A percentile compares a stretch with the other conserved stretches of the same genome.
Conservation (phyloP, 2,329 filamentous ascomycete species). For the Fusarium veterinarium region DNA sequence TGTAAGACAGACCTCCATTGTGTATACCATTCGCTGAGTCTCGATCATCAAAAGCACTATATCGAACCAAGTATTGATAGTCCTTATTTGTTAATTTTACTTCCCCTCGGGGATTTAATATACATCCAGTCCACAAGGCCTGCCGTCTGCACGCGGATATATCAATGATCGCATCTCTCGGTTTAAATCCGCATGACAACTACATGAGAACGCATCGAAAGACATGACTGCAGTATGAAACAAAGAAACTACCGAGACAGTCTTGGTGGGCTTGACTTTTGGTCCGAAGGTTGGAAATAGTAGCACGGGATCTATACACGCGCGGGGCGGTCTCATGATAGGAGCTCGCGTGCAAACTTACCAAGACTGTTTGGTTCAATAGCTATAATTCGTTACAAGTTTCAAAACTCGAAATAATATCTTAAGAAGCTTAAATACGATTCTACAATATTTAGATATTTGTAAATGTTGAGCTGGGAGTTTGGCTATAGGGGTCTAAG, state of each 20-base stretch:
- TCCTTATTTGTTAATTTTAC: no score
- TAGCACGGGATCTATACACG: constrained; percentile 30
- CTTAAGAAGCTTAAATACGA: no score
- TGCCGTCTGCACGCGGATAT: not conserved
- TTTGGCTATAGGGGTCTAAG: no score
- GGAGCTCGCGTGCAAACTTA: constrained; percentile 2
- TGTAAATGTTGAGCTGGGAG: no score
- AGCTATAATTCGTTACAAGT: fast-evolving
- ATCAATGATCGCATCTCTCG: not conserved
- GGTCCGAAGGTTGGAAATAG: fast-evolving
- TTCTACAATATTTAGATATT: not conserved
- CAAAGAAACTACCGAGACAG: not conserved
- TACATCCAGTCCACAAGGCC: not conserved
- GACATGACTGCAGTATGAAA: not conserved
- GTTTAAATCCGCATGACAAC: constrained; percentile 7
- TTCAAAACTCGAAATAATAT: not conserved
- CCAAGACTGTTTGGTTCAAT: not conserved
- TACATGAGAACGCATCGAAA: constrained; percentile 14
- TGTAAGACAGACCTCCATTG: constrained; percentile 26
- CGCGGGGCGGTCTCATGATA: constrained; percentile 24
- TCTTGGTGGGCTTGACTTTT: not conserved
- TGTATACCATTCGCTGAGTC: not conserved
- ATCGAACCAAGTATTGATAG: not conserved
- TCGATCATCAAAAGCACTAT: not conserved
- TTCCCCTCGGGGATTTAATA: not conserved